Evolutionary conservation across 352 stramenopile genomes (phyloP).

Genomic region (Globisporangium yorkense): DNA sequence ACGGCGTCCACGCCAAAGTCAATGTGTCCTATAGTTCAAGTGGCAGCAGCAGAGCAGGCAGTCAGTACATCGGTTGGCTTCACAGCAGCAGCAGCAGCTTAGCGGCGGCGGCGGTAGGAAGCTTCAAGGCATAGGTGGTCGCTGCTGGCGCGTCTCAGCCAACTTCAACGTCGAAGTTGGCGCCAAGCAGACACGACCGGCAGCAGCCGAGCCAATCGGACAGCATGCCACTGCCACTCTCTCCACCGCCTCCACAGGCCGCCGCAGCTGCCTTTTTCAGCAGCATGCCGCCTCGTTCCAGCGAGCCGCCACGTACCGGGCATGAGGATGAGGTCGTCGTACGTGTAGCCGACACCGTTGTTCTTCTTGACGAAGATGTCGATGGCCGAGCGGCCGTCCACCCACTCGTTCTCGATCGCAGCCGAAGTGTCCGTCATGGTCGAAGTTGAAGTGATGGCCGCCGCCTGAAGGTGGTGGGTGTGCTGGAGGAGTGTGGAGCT

Average conservation of each 20-base stretch:
- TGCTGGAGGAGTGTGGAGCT: background rate
- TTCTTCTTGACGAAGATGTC: constrained; percentile 88
- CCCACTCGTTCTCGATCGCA: constrained; percentile 41
- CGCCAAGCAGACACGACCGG: too few species aligned
- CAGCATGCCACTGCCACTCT: background rate
- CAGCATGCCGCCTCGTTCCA: constrained; percentile 12
- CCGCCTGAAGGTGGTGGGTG: background rate
- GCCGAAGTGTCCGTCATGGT: constrained; percentile 17
- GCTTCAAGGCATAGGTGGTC: background rate
- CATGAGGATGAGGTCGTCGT: constrained; percentile 76
- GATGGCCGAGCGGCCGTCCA: constrained; percentile 69
- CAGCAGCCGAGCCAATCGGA: background rate
- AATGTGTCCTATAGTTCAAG: constrained; percentile 75
- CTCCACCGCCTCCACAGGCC: background rate
- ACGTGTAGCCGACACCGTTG: constrained; percentile 66
- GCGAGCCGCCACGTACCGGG: constrained; percentile 20
- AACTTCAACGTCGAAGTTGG: constrained; percentile 17
- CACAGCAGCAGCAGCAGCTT: background rate
- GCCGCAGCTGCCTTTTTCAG: background rate
- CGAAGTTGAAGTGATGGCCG: background rate
- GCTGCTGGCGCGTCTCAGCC: constrained; percentile 5
- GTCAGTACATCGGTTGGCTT: background rate
- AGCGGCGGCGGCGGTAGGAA: too few species aligned
- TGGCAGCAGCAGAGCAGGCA: background rate
- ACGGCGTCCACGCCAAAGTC: constrained; percentile 92